Conservation (phyloP, 2,329 filamentous ascomycete species). For the Talaromyces sp. region DNA sequence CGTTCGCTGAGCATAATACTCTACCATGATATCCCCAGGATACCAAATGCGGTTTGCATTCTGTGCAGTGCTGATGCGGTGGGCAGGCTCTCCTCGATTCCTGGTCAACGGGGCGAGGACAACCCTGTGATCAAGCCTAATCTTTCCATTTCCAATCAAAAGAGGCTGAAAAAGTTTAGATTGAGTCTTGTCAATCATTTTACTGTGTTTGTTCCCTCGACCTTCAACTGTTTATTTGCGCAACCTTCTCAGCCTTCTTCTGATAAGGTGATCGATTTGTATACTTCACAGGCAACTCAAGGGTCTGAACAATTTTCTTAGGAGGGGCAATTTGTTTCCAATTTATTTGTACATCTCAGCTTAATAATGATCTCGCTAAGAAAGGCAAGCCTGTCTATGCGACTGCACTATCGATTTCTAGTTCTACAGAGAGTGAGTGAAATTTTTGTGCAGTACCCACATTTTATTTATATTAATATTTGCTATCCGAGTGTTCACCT, state of each 20-base stretch:
- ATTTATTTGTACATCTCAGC: neutral
- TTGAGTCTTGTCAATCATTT: slow-evolving; percentile 15
- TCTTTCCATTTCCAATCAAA: slow-evolving; percentile 46
- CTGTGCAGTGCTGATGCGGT: slow-evolving; percentile 42
- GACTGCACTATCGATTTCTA: too few relatives aligned
- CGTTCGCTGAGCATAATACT: slow-evolving; percentile 41
- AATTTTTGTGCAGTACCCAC: too few relatives aligned
- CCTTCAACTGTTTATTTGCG: neutral
- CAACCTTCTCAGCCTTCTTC: neutral
- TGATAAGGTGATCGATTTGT: neutral
- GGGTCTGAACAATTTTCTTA: neutral
- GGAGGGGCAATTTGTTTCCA: neutral
- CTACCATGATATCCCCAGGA: slow-evolving; percentile 40
- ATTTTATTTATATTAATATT: too few relatives aligned
- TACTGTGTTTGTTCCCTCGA: too few relatives aligned
- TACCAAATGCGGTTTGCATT: slow-evolving; percentile 50
- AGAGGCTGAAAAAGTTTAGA: slow-evolving; percentile 45
- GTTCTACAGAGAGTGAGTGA: too few relatives aligned
- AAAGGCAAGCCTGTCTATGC: too few relatives aligned
- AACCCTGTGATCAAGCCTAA: slow-evolving; percentile 51
- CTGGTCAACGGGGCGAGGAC: slow-evolving; percentile 54
- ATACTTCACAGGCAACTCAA: neutral
- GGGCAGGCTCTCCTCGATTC: slow-evolving; percentile 49
- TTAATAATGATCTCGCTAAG: too few relatives aligned
- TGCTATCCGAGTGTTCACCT: too few relatives aligned